phyloP scores from a whole-genome alignment of 495 filamentous ascomycete genomes.

The Podospora didyma region DNA sequence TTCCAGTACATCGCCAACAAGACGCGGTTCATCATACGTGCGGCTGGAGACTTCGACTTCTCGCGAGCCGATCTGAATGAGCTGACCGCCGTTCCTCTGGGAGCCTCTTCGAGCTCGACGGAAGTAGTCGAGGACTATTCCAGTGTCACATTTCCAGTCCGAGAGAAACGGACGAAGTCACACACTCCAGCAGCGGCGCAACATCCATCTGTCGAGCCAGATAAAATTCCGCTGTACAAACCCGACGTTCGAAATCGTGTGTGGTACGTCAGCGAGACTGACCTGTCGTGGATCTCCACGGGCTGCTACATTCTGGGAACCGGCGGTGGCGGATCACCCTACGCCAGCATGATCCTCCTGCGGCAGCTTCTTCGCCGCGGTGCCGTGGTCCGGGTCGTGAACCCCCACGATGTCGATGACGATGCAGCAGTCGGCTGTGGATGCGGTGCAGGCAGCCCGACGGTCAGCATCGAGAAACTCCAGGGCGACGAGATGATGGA shows the following conservation, averaged over 20 bases:
- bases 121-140: background rate
- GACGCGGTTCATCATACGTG: conserved; percentile 46
- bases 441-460: conserved; percentile 45
- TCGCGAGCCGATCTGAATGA: conserved; percentile 24
- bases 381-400: conserved; percentile 43
- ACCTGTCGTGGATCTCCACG: conserved; percentile 53
- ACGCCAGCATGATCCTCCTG: conserved; percentile 39
- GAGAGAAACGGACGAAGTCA: too few species aligned
- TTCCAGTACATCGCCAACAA: conserved; percentile 49
- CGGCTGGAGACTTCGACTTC: conserved; percentile 49
- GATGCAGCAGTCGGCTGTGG: conserved; percentile 42
- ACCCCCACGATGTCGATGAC: conserved; percentile 38
- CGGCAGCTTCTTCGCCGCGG: conserved; percentile 44
- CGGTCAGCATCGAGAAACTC: conserved; percentile 51
- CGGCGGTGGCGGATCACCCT: conserved; percentile 54
- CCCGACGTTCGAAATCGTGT: conserved; percentile 47
- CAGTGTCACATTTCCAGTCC: too few species aligned
- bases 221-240: conserved; percentile 44
- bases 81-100: conserved; percentile 3
- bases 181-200: too few species aligned
- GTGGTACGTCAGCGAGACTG: conserved; percentile 53
- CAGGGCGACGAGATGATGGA: conserved; percentile 48
- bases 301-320: conserved; percentile 61
- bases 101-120: background rate
- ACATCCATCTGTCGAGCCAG: background rate